A percentile compares a stretch with the other conserved stretches of the same genome.
Conservation (phyloP, 1,139 yeast genomes). For the Scheffersomyces segobiensis region DNA sequence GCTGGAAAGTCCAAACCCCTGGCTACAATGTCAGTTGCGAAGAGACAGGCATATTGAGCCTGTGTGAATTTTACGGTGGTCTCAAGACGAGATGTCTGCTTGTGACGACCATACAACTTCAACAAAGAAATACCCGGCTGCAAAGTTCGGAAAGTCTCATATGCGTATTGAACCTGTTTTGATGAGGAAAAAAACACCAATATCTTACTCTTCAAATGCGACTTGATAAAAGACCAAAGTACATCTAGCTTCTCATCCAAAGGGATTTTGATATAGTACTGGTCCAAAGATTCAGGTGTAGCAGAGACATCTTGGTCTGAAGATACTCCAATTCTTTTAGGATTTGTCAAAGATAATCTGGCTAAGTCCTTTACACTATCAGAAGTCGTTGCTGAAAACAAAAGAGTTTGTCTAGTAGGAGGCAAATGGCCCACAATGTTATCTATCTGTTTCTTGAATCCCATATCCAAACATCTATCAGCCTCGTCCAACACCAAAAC, state of each 20-base stretch:
- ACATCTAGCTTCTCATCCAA: constrained; percentile 82
- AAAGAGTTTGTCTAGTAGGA: constrained; percentile 78
- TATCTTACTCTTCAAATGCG: constrained; percentile 83
- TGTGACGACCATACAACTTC: constrained; percentile 94
- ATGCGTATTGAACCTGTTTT: constrained; percentile 91
- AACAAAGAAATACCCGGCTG: constrained; percentile 95
- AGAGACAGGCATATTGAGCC: constrained; percentile 83
- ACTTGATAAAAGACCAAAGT: constrained; percentile 84
- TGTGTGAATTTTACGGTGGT: constrained; percentile 82
- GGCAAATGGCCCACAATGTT: constrained; percentile 84
- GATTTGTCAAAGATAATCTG: constrained; percentile 78
- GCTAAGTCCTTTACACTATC: constrained; percentile 88
- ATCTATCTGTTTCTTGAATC: constrained; percentile 86
- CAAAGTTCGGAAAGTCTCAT: constrained; percentile 84
- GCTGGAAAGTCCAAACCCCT: constrained; percentile 97
- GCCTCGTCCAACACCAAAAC: constrained; percentile 92
- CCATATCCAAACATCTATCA: constrained; percentile 95
- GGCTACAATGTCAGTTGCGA: constrained; percentile 97
- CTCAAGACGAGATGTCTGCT: constrained; percentile 90
- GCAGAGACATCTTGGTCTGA: constrained; percentile 51
- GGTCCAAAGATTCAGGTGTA: constrained; percentile 85
- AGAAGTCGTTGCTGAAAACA: constrained; percentile 93
- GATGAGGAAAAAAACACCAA: constrained; percentile 90
- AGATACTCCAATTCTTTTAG: constrained; percentile 66
- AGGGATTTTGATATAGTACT: constrained; percentile 70